Conservation (phyloP, 345 rosid genomes). For the Dovyalis caffra region DNA sequence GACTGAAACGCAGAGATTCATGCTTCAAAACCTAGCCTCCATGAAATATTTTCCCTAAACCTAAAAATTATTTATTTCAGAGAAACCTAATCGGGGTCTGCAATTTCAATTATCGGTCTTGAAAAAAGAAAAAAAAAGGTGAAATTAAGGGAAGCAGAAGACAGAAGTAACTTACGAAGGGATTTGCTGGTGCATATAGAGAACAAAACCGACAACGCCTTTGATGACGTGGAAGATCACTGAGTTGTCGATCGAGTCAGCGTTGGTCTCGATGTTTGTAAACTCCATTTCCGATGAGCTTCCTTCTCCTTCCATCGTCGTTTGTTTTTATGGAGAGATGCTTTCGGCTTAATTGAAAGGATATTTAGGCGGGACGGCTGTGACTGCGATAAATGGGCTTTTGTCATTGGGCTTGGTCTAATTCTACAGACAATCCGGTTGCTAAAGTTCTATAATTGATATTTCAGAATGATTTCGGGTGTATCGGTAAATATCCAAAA, state of each 20-base stretch:
- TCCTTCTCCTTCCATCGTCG: slow-evolving; percentile 14
- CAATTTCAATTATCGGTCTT: neutral
- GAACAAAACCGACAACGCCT: slow-evolving; percentile 64
- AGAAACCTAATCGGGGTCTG: neutral
- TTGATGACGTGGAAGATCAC: slow-evolving; percentile 60
- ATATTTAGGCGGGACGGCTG: neutral
- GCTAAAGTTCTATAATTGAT: neutral
- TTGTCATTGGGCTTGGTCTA: neutral
- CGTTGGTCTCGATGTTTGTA: slow-evolving; percentile 32
- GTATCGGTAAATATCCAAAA: no score
- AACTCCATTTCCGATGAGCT: slow-evolving; percentile 11
- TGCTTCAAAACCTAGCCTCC: no score
- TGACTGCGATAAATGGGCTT: neutral
- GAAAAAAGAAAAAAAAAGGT: neutral
- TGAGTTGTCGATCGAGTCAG: slow-evolving; percentile 48
- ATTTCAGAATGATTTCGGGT: no score
- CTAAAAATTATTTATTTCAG: no score
- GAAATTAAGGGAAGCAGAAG: neutral
- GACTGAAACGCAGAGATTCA: no score
- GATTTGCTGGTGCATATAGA: slow-evolving; percentile 97
- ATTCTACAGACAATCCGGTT: neutral
- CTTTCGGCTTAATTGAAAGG: neutral
- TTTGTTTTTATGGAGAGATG: neutral
- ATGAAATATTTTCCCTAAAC: no score
- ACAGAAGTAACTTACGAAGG: slow-evolving; percentile 55